phyloP scores from a whole-genome alignment of 2,329 filamentous ascomycete species.

The Phyllosticta citriasiana region DNA sequence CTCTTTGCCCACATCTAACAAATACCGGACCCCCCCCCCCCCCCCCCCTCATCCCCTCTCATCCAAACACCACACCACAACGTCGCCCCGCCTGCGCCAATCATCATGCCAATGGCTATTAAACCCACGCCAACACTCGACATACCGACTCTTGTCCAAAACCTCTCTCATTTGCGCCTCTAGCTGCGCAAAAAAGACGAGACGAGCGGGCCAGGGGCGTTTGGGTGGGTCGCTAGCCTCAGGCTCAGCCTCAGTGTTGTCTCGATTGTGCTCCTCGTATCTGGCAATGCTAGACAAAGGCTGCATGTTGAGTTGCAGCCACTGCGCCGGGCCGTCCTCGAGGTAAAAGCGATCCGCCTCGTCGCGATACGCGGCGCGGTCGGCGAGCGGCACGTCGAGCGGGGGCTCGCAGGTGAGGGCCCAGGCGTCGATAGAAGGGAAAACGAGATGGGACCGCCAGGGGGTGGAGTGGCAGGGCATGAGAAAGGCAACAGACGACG shows the following conservation, averaged over 20 bases:
- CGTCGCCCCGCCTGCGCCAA: conserved; percentile 49
- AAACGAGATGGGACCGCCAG: conserved; percentile 80
- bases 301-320: conserved; percentile 35
- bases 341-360: conserved; percentile 88
- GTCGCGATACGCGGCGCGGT: conserved; percentile 64
- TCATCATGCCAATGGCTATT: conserved; percentile 57
- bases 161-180: conserved; percentile 38
- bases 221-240: background rate
- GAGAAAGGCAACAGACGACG: conserved; percentile 56
- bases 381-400: conserved; percentile 51
- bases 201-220: conserved; percentile 33
- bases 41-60: background rate
- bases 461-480: conserved; percentile 95
- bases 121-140: conserved; percentile 49
- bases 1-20: too few species aligned
- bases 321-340: conserved; percentile 37
- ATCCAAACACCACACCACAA: conserved; percentile 46
- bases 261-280: conserved; percentile 8
- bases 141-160: conserved; percentile 40
- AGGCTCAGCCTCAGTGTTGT: conserved; percentile 12
- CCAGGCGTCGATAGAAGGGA: conserved; percentile 66
- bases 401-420: conserved; percentile 88
- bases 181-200: conserved; percentile 49
- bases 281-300: conserved; percentile 17
- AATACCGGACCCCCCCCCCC: too few species aligned